Percentiles rank a stretch among this genome's conserved stretches.
These are phyloP conservation scores for Eurotiales sp. DNA, from an alignment of 2,329 filamentous ascomycete genomes.

Conservation along the genomic window DNA sequence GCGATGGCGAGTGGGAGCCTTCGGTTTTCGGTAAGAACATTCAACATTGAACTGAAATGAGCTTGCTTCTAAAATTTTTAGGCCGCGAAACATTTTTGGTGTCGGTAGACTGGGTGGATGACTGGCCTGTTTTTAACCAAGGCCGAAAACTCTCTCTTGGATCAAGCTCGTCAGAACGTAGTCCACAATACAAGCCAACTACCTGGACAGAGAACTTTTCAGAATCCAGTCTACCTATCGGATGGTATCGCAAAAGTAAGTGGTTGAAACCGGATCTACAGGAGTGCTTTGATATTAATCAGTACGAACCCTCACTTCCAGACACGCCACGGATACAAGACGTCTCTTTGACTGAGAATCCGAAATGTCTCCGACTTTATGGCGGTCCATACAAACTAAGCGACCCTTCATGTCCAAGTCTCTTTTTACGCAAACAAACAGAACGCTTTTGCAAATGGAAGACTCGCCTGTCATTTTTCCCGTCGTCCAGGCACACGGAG, in stretches of 20 bases:
- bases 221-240: conserved; percentile 22
- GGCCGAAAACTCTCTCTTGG: conserved; percentile 43
- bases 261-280: conserved; percentile 18
- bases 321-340: conserved; percentile 48
- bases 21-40: conserved; percentile 40
- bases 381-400: conserved; percentile 52
- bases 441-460: conserved; percentile 42
- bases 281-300: background rate
- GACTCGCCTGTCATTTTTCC: conserved; percentile 46
- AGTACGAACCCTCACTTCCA: conserved; percentile 16
- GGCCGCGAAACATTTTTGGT: conserved; percentile 52
- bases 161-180: conserved; percentile 24
- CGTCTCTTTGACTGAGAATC: conserved; percentile 45
- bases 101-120: conserved; percentile 48
- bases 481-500: conserved; percentile 43
- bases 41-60: background rate
- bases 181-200: background rate
- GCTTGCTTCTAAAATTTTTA: conserved; percentile 12
- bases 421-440: conserved; percentile 54
- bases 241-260: conserved; percentile 41
- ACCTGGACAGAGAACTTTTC: conserved; percentile 30
- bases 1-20: conserved; percentile 28
- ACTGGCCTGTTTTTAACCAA: conserved; percentile 52
- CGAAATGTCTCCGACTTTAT: conserved; percentile 46
- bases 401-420: conserved; percentile 49